phyloP scores from a whole-genome alignment of 2,329 filamentous ascomycete species.

The Ophiocordyceps sinensis region DNA sequence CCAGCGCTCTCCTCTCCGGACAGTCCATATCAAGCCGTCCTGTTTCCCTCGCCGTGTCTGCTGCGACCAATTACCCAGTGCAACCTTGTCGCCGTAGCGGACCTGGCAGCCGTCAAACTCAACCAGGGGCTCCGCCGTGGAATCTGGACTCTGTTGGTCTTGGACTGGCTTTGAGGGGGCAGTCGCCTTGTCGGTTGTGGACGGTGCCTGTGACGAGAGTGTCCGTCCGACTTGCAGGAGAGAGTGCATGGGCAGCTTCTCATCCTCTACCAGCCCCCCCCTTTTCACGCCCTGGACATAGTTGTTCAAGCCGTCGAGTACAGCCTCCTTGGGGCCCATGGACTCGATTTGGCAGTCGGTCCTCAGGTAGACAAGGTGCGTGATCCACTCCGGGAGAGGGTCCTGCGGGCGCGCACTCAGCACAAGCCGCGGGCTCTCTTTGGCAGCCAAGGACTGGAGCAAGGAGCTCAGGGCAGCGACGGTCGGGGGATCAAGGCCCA shows the following conservation, averaged over 20 bases:
- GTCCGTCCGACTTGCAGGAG: conserved; percentile 35
- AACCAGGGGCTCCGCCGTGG: conserved; percentile 53
- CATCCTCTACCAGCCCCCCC: conserved; percentile 29
- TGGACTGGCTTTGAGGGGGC: background rate
- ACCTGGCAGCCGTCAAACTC: conserved; percentile 81
- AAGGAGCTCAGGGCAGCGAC: conserved; percentile 57
- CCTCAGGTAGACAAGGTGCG: conserved; percentile 61
- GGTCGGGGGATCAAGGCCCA: conserved; percentile 84
- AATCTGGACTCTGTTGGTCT: conserved; percentile 5
- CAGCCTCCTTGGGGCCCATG: conserved; percentile 49
- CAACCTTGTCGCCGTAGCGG: conserved; percentile 61
- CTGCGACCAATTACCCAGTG: conserved; percentile 69
- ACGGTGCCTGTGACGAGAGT: conserved; percentile 15
- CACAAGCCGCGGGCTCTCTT: conserved; percentile 55
- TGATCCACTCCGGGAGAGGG: conserved; percentile 78
- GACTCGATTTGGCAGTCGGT: conserved; percentile 49
- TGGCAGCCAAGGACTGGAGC: conserved; percentile 51
- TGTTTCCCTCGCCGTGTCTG: conserved; percentile 29
- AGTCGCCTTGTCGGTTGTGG: background rate
- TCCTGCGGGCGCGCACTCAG: conserved; percentile 76
- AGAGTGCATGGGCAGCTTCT: conserved; percentile 30
- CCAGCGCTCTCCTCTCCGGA: conserved; percentile 75
- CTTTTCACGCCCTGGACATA: conserved; percentile 32
- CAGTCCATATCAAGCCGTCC: conserved; percentile 66
- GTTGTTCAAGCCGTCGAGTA: conserved; percentile 38